Evolutionary conservation across 768 basidiomycete genomes (phyloP).

Genomic region (Rhodotorula diobovata): DNA sequence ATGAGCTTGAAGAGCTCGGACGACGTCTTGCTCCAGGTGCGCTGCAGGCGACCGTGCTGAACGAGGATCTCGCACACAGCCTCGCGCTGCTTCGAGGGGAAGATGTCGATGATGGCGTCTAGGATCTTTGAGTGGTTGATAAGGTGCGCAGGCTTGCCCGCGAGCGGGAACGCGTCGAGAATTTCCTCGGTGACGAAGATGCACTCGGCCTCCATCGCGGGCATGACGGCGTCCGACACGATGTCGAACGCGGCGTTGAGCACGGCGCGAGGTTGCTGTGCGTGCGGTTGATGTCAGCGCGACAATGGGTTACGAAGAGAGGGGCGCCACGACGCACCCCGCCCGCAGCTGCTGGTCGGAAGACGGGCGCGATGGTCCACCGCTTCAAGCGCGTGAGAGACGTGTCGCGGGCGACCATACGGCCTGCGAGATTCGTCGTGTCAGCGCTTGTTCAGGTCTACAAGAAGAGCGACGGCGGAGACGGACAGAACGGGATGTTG

Average conservation of each 20-base stretch:
- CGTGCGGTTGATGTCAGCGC: too few species aligned
- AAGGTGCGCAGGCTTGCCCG: conserved; percentile 35
- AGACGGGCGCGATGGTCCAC: conserved; percentile 44
- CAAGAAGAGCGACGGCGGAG: not conserved
- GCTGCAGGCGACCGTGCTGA: conserved; percentile 31
- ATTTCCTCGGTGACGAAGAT: conserved; percentile 40
- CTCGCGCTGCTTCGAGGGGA: conserved; percentile 32
- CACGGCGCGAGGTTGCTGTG: conserved; percentile 38
- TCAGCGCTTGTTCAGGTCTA: not conserved
- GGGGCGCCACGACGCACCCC: conserved; percentile 30
- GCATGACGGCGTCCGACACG: conserved; percentile 42
- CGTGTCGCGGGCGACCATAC: conserved; percentile 42
- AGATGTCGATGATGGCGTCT: conserved; percentile 38
- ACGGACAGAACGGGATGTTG: conserved; percentile 40
- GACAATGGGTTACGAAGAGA: not conserved
- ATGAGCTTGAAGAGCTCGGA: conserved; percentile 40
- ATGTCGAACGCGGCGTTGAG: conserved; percentile 46
- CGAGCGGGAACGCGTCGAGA: conserved; percentile 33
- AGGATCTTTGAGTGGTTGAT: conserved; percentile 43
- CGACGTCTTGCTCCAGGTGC: conserved; percentile 35
- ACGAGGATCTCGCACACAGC: conserved; percentile 40
- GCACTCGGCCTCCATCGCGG: conserved; percentile 45
- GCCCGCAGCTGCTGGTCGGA: conserved; percentile 37
- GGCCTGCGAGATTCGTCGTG: conserved; percentile 16
- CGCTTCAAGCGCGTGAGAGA: conserved; percentile 43